Evolutionary conservation across 169 alveolate species (phyloP).

Genomic region (Eimeria praecox): DNA sequence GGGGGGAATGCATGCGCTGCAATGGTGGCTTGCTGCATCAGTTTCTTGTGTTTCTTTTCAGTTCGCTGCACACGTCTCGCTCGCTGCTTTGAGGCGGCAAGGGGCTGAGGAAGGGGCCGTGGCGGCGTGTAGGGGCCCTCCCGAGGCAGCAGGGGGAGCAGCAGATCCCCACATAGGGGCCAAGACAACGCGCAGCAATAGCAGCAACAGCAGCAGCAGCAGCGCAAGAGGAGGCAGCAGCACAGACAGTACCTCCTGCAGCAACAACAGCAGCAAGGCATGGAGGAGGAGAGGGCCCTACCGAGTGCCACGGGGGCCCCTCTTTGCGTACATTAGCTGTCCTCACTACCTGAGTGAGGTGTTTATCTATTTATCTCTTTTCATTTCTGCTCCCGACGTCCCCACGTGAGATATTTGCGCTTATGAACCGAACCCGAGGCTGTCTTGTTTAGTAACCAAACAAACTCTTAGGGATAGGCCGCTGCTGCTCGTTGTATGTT

Average conservation of each 20-base stretch:
- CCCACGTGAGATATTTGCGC: slow-evolving; percentile 71
- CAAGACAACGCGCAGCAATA: slow-evolving; percentile 6
- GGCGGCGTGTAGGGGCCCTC: not conserved
- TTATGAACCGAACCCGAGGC: not conserved
- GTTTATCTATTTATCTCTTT: slow-evolving; percentile 86
- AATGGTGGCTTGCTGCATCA: not conserved
- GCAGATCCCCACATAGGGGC: not conserved
- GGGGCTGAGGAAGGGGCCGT: not conserved
- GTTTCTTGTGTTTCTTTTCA: not conserved
- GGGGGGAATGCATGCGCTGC: not conserved
- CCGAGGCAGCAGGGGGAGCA: not conserved
- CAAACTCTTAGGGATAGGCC: not conserved
- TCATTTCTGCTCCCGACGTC: slow-evolving; percentile 70
- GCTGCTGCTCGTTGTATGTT: not conserved
- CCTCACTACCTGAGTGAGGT: slow-evolving; percentile 92
- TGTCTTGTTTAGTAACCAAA: too few relatives aligned
- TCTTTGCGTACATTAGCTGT: slow-evolving; percentile 88
- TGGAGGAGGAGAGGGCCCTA: slow-evolving; percentile 71
- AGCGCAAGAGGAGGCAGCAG: slow-evolving; percentile 6
- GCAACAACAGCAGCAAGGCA: slow-evolving; percentile 5
- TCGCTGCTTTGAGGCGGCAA: slow-evolving; percentile 33
- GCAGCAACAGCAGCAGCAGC: not conserved
- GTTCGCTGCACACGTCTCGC: slow-evolving; percentile 27
- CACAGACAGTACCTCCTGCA: not conserved
- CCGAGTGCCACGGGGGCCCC: slow-evolving; percentile 89